phyloP scores from a whole-genome alignment of 2,329 filamentous ascomycete species.

The Hysterium pulicare region DNA sequence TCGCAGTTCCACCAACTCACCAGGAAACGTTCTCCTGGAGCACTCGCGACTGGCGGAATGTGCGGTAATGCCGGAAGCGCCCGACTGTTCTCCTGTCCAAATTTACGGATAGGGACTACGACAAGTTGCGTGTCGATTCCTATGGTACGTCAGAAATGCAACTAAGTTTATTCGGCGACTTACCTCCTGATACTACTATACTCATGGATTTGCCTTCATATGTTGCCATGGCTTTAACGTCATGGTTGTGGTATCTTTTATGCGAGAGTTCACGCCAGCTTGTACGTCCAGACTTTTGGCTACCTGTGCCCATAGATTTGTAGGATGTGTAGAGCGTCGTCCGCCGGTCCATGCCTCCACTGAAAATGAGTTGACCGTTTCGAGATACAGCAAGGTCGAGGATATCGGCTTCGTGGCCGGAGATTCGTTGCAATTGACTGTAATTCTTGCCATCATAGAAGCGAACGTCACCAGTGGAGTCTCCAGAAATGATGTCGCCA shows the following conservation, averaged over 20 bases:
- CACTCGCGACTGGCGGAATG: slow-evolving; percentile 67
- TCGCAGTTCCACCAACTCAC: slow-evolving; percentile 92
- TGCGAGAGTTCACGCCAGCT: slow-evolving; percentile 82
- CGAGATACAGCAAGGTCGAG: slow-evolving; percentile 79
- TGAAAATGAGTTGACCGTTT: slow-evolving; percentile 79
- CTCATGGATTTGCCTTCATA: slow-evolving; percentile 83
- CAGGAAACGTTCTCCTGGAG: slow-evolving; percentile 69
- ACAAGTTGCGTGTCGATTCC: slow-evolving; percentile 83
- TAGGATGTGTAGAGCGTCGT: slow-evolving; percentile 70
- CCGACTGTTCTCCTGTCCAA: slow-evolving; percentile 75
- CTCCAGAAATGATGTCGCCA: slow-evolving; percentile 88
- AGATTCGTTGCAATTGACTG: slow-evolving; percentile 79
- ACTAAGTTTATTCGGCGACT: slow-evolving; percentile 23
- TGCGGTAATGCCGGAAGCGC: slow-evolving; percentile 82
- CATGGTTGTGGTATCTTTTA: slow-evolving; percentile 82
- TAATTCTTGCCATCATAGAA: slow-evolving; percentile 95
- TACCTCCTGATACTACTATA: slow-evolving; percentile 87
- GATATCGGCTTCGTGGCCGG: slow-evolving; percentile 85
- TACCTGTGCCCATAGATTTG: slow-evolving; percentile 50
- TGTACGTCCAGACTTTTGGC: slow-evolving; percentile 21
- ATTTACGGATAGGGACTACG: slow-evolving; percentile 74
- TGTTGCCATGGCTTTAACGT: slow-evolving; percentile 90
- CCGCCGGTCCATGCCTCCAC: slow-evolving; percentile 85
- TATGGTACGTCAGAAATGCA: slow-evolving; percentile 40
- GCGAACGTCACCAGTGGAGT: slow-evolving; percentile 88